These are phyloP conservation scores for Mucor plumbeus DNA, from an alignment of 371 early-diverging fungal species.

Conservation along the genomic window DNA sequence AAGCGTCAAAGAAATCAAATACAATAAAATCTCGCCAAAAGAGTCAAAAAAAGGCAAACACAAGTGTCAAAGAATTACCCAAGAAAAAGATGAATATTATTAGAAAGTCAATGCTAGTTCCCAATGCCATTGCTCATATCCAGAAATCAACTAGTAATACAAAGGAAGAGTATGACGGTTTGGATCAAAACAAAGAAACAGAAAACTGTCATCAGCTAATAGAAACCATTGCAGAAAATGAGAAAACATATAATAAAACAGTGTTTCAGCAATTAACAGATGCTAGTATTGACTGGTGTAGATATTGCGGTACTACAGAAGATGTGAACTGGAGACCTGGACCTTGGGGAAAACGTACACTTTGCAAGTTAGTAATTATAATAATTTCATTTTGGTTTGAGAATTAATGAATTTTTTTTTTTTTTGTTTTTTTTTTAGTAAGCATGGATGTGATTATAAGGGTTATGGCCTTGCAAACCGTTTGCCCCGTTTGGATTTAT, in stretches of 20 bases:
- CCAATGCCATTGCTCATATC: background rate
- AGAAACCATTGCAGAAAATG: constrained; percentile 1
- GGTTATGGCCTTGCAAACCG: constrained; percentile 88
- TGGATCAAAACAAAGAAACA: constrained; percentile 15
- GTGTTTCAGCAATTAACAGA: constrained; percentile 53
- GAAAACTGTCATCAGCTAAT: constrained; percentile 18
- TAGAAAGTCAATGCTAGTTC: background rate
- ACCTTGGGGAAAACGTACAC: constrained; percentile 78
- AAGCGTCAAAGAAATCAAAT: background rate
- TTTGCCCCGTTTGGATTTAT: constrained; percentile 77
- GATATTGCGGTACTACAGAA: constrained; percentile 78
- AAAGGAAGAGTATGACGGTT: background rate
- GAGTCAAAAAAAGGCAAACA: constrained; percentile 22
- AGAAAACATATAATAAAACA: constrained; percentile 24
- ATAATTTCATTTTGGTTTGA: background rate
- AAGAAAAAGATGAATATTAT: constrained; percentile 9
- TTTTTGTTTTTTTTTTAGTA: too few relatives aligned
- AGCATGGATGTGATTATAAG: constrained; percentile 90
- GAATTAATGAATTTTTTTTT: background rate
- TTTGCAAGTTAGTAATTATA: constrained; percentile 63
- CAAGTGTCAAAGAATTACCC: constrained; percentile 1
- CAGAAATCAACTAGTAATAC: background rate
- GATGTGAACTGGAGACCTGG: constrained; percentile 78
- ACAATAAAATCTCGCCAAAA: constrained; percentile 17
- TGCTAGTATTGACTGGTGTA: constrained; percentile 66